A percentile compares a stretch with the other conserved stretches of the same genome.
Evolutionary conservation across 2,329 filamentous ascomycete genomes (phyloP).

Genomic region (Aspergillus amoenus): DNA sequence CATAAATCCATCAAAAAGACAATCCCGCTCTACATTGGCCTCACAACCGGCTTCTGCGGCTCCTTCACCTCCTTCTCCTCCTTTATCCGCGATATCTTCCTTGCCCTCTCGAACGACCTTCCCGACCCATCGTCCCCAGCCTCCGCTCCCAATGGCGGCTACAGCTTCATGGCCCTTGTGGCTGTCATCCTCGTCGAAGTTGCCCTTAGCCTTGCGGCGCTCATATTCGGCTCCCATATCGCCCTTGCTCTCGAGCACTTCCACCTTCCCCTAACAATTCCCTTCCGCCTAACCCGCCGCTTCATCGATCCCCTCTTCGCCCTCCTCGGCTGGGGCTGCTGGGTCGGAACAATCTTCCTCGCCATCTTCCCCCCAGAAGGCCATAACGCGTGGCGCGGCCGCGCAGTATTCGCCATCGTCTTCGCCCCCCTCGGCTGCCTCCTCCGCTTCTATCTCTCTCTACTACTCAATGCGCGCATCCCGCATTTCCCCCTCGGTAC

Average conservation of each 20-base stretch:
- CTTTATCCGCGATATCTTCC: slow-evolving; percentile 77
- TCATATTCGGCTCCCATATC: slow-evolving; percentile 73
- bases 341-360: slow-evolving; percentile 75
- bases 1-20: slow-evolving; percentile 73
- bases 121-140: slow-evolving; percentile 50
- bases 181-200: slow-evolving; percentile 74
- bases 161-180: slow-evolving; percentile 78
- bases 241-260: slow-evolving; percentile 61
- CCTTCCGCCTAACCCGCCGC: slow-evolving; percentile 57
- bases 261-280: slow-evolving; percentile 59
- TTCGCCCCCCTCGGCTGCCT: slow-evolving; percentile 82
- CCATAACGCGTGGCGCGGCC: slow-evolving; percentile 68
- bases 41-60: slow-evolving; percentile 84
- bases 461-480: slow-evolving; percentile 67
- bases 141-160: slow-evolving; percentile 65
- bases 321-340: slow-evolving; percentile 68
- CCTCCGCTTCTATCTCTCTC: slow-evolving; percentile 68
- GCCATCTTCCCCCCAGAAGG: slow-evolving; percentile 67
- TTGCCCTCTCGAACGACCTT: slow-evolving; percentile 75
- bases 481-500: slow-evolving; percentile 80
- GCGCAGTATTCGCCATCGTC: slow-evolving; percentile 72
- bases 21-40: slow-evolving; percentile 81
- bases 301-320: slow-evolving; percentile 64
- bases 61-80: slow-evolving; percentile 88
- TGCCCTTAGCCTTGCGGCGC: slow-evolving; percentile 65